A percentile compares a stretch with the other conserved stretches of the same genome.
These are phyloP conservation scores for Volvox reticuliferus DNA, from an alignment of 139 green algal genomes.

Conservation along the genomic window DNA sequence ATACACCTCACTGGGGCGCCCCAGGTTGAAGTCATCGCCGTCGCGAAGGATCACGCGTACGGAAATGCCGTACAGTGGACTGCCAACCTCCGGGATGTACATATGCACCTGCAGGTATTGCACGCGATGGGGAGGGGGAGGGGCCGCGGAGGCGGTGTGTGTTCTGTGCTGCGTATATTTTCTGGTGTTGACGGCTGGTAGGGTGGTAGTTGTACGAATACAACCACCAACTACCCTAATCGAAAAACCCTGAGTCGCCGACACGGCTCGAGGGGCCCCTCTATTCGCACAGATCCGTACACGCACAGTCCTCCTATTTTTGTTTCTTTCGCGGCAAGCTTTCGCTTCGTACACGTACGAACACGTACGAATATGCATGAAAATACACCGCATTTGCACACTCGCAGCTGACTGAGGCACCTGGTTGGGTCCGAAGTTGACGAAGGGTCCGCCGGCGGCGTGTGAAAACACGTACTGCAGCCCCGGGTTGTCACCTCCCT, in stretches of 20 bases:
- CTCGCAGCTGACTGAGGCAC: no score
- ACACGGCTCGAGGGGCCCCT: no score
- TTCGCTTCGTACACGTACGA: background rate
- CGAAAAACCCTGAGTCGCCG: background rate
- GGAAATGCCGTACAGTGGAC: constrained; percentile 58
- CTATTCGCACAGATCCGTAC: background rate
- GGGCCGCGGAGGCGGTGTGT: background rate
- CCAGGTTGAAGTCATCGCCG: constrained; percentile 54
- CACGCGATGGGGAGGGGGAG: background rate
- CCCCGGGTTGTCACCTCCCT: background rate
- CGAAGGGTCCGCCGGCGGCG: background rate
- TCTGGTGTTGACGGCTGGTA: background rate
- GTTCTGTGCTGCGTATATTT: background rate
- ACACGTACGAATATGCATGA: background rate
- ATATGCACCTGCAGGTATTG: constrained; percentile 57
- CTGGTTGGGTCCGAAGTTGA: constrained; percentile 44
- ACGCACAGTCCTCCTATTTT: no score
- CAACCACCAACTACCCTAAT: background rate
- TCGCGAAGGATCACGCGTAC: constrained; percentile 62
- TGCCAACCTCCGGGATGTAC: constrained; percentile 58
- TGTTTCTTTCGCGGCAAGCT: no score
- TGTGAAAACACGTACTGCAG: constrained; percentile 44
- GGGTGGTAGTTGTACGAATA: background rate
- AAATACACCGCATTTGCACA: background rate
- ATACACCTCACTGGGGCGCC: constrained; percentile 45